These are phyloP conservation scores for Benincasa hispida DNA, from an alignment of 306 rosid genomes.

Conservation along the genomic window DNA sequence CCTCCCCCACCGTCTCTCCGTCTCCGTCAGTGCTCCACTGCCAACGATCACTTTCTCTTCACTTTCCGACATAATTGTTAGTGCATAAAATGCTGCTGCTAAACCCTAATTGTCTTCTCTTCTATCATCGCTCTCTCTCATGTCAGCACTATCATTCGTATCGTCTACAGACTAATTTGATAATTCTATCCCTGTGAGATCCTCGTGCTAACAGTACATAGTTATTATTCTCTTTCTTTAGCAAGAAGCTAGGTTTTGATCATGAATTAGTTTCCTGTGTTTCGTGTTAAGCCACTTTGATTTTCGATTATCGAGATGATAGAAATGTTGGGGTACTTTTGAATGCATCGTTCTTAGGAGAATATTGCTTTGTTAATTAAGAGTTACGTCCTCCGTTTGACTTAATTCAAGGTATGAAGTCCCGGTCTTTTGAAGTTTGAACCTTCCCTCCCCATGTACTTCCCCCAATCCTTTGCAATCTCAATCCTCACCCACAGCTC, in stretches of 20 bases:
- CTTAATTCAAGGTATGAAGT: neutral
- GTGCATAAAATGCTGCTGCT: neutral
- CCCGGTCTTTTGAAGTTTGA: neutral
- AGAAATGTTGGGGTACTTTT: neutral
- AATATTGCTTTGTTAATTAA: neutral
- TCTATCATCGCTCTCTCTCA: neutral
- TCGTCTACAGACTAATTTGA: neutral
- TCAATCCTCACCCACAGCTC: neutral
- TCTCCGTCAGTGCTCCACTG: neutral
- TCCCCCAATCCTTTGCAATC: too few species aligned
- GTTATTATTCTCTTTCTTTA: neutral
- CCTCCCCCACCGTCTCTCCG: neutral
- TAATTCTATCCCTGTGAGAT: neutral
- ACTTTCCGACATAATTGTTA: neutral
- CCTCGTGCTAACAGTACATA: neutral
- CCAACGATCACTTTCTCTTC: neutral
- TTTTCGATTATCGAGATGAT: neutral
- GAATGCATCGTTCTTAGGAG: neutral
- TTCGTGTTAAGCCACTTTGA: neutral
- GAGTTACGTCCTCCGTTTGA: neutral
- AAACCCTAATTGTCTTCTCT: neutral
- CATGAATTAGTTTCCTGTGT: neutral
- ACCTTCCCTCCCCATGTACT: neutral
- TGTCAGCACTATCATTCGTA: neutral
- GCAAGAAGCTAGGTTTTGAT: neutral